Base-by-base conservation (phyloP, 2,329 filamentous ascomycete genomes). In the Stemphylium vesicarium region DNA sequence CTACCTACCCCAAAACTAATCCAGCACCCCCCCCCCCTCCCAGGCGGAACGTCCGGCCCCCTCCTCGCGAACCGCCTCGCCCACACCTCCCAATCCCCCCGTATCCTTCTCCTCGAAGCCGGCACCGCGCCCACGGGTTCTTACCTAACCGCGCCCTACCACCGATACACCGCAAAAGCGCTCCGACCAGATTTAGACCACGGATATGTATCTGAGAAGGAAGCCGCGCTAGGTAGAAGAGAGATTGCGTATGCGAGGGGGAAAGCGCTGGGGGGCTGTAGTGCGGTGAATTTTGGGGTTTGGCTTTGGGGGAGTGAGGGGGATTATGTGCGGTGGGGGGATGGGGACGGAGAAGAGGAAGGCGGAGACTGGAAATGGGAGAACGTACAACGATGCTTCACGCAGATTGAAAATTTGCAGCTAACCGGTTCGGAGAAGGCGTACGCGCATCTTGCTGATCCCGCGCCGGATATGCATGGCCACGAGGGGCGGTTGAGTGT, bases 311-410 rank as follows among this genome's bases (percentile, higher is more conserved):
- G 87, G 2, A 79, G 84, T 1, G 74, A 77, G 1, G 84, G 84
- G 46, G 87, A 89, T 59, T 88, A 85, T 56, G 80, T 89, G 24
- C 79, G 84, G 48, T 88, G 86, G 85, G 84, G 59, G 79, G 84
- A 4, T 66, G 73, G n/a, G n/a, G n/a, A n/a, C n/a, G n/a, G n/a
- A n/a, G n/a, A n/a, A n/a, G n/a, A n/a, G n/a, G n/a, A n/a, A n/a
- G n/a, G n/a, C n/a, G n/a, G n/a, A n/a, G n/a, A n/a, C 0, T 89
- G 82, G 69, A 59, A 63, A 2, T 89, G 85, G 86, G 72, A 80
- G 2, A 74, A 78, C 38, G 82, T 84, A 24, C 78, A 83, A 52
- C 55, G 70, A 3, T 77, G 82, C 0, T 84, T 81, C 63, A 82
- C 82, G 57, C 71, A 68, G 13, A 75, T 88, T 15, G 85, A 88